Percentiles rank a stretch among this genome's conserved stretches.
Evolutionary conservation across 129 eudicot species (phyloP).

Genomic region (Ambrosia artemisiifolia): DNA sequence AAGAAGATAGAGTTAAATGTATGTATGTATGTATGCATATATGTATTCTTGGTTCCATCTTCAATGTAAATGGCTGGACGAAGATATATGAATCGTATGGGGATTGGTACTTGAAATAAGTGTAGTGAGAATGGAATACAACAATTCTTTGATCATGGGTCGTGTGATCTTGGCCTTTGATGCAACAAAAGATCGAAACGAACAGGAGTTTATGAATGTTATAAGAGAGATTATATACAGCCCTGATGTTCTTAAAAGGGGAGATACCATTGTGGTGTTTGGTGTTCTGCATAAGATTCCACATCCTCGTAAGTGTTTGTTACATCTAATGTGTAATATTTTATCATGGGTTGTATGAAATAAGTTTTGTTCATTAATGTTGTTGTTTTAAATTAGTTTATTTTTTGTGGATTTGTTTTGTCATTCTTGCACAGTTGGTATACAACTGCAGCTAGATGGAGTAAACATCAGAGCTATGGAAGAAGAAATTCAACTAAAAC

Average conservation of each 20-base stretch:
- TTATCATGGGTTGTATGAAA: background rate
- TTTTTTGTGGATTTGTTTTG: background rate
- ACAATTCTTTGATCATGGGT: constrained; percentile 38
- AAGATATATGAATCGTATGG: background rate
- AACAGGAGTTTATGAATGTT: constrained; percentile 41
- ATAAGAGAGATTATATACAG: constrained; percentile 37
- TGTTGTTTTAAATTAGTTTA: background rate
- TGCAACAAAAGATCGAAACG: constrained; percentile 56
- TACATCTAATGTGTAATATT: background rate
- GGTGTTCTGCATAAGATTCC: constrained; percentile 57
- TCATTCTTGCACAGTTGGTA: constrained; percentile 51
- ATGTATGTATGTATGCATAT: background rate
- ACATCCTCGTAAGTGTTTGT: constrained; percentile 63
- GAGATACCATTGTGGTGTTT: constrained; percentile 55
- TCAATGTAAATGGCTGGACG: background rate
- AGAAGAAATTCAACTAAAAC: constrained; percentile 66
- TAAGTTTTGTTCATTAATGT: background rate
- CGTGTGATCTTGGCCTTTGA: constrained; percentile 62
- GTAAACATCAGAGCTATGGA: constrained; percentile 52
- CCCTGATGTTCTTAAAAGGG: constrained; percentile 49
- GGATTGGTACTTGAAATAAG: background rate
- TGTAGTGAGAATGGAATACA: constrained; percentile 25
- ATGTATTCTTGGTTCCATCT: background rate
- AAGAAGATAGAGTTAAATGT: background rate
- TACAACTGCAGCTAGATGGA: constrained; percentile 54